Percentiles rank a stretch among this genome's conserved stretches.
Evolutionary conservation across 305 asterid genomes (phyloP).

Genomic region (Caryopteris hybrid): DNA sequence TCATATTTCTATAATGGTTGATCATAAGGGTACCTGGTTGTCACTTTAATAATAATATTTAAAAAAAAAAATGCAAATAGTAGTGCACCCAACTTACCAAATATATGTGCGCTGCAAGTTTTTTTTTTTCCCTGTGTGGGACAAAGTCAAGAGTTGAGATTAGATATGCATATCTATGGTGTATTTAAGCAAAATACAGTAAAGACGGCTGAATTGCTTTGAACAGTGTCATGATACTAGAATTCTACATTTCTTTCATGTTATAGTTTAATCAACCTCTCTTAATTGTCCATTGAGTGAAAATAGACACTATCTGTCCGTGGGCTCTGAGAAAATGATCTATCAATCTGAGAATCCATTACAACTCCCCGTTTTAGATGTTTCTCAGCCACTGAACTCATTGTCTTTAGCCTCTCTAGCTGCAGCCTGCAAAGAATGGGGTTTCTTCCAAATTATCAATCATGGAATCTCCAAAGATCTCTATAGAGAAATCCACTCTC

Average conservation of each 20-base stretch:
- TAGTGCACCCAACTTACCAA: conserved; percentile 13
- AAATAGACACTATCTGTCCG: not conserved
- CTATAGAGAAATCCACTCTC: conserved; percentile 38
- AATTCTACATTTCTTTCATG: not conserved
- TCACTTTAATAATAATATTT: not conserved
- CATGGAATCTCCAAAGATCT: conserved; percentile 69
- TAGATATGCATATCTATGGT: not conserved
- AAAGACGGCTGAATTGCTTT: not conserved
- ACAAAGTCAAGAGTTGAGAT: conserved; percentile 19
- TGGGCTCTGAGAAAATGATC: conserved; percentile 25
- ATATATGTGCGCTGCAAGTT: conserved; percentile 14
- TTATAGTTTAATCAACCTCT: not conserved
- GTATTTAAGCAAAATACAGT: not conserved
- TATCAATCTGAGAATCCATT: conserved; percentile 40
- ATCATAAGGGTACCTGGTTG: conserved; percentile 20
- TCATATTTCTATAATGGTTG: conserved; percentile 13
- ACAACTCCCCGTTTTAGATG: conserved; percentile 55
- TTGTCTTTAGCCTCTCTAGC: conserved; percentile 42
- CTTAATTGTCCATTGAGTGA: conserved; percentile 17
- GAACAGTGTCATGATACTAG: not conserved
- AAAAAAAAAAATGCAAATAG: conserved; percentile 1
- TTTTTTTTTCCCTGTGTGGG: conserved; percentile 2
- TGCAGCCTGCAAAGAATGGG: conserved; percentile 69
- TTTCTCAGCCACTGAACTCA: conserved; percentile 45
- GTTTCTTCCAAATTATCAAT: conserved; percentile 62